Evolutionary conservation across 2,329 filamentous ascomycete genomes (phyloP).

Genomic region (Gyromitra esculenta): DNA sequence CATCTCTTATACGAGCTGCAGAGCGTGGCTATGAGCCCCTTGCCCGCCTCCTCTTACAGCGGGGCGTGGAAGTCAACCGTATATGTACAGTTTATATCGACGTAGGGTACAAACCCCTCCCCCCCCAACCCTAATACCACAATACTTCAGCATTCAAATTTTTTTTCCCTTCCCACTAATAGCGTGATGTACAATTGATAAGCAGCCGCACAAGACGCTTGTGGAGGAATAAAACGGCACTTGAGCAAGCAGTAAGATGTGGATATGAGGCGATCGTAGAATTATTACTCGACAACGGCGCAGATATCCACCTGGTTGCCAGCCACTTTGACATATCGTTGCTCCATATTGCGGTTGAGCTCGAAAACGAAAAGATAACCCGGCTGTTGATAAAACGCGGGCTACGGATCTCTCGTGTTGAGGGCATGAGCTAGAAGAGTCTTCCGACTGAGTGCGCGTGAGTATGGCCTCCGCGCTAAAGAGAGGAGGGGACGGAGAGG

Average conservation of each 20-base stretch:
- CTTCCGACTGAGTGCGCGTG: too few relatives aligned
- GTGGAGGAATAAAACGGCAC: neutral
- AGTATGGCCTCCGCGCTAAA: too few relatives aligned
- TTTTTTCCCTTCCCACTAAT: too few relatives aligned
- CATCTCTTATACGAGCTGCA: conserved; percentile 6
- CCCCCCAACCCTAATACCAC: too few relatives aligned
- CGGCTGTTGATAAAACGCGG: neutral
- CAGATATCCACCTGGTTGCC: neutral
- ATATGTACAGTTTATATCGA: neutral
- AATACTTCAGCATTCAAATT: too few relatives aligned
- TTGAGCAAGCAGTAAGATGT: neutral
- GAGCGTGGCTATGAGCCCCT: conserved; percentile 15
- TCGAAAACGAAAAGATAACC: neutral
- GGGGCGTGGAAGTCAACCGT: conserved; percentile 3
- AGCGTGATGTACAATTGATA: too few relatives aligned
- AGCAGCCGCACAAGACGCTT: neutral
- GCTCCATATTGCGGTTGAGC: neutral
- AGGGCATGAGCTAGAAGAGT: neutral
- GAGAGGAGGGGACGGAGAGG: too few relatives aligned
- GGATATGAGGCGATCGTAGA: neutral
- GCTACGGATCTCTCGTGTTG: neutral
- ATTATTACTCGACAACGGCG: conserved; percentile 13
- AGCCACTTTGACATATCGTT: neutral
- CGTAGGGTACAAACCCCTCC: too few relatives aligned
- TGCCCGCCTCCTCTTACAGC: neutral